Conservation (phyloP, 495 filamentous ascomycete species). For the Penicillium egyptiacum region DNA sequence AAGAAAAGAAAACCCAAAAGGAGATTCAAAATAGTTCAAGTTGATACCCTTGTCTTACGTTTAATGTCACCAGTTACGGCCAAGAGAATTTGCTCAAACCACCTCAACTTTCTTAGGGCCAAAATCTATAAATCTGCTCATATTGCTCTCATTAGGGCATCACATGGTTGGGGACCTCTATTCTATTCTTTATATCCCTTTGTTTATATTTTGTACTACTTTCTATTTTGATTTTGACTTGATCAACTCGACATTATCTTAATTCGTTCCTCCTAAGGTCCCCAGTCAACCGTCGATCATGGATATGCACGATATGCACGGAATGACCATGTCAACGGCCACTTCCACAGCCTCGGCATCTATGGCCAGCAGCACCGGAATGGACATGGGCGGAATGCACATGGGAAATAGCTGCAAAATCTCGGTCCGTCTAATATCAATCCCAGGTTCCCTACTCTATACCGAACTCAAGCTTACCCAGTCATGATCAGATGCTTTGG, state of each 20-base stretch:
- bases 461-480: constrained; percentile 4
- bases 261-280: background rate
- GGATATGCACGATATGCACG: constrained; percentile 4
- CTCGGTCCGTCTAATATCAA: constrained; percentile 32
- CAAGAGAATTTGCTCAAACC: constrained; percentile 10
- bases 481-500: constrained; percentile 64
- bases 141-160: background rate
- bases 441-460: background rate
- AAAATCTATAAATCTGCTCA: background rate
- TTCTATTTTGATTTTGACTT: background rate
- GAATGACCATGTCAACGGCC: background rate
- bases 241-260: background rate
- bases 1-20: background rate
- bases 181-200: background rate
- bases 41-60: constrained; percentile 25
- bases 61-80: background rate
- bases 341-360: background rate
- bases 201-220: background rate
- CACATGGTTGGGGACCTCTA: background rate
- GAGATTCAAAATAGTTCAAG: background rate
- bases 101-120: background rate
- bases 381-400: constrained; percentile 34
- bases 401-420: constrained; percentile 42
- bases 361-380: constrained; percentile 21
- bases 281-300: background rate